These are phyloP conservation scores for Euphrasia arctica DNA, from an alignment of 305 asterid species.

Conservation along the genomic window DNA sequence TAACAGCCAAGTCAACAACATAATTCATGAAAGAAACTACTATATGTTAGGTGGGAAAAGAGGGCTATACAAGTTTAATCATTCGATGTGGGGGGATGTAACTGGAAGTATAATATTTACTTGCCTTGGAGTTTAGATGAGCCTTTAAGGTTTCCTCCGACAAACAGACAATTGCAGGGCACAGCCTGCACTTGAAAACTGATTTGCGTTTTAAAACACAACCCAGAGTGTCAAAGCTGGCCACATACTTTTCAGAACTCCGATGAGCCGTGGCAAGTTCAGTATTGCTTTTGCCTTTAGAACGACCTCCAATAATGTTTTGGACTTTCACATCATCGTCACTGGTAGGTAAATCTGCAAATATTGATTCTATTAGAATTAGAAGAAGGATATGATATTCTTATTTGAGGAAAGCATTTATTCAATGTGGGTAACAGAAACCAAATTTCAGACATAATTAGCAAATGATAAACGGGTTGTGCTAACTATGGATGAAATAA, in stretches of 20 bases:
- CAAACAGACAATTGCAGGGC: conserved; percentile 95
- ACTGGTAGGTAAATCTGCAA: conserved; percentile 67
- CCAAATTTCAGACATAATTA: background rate
- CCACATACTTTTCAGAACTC: conserved; percentile 38
- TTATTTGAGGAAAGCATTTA: background rate
- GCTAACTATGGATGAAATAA: conserved; percentile 2
- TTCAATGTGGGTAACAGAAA: background rate
- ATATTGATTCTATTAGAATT: conserved; percentile 17
- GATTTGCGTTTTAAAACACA: conserved; percentile 73
- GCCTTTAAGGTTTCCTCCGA: conserved; percentile 71
- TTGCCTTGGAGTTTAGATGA: conserved; percentile 86
- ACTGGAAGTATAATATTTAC: conserved; percentile 21
- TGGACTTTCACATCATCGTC: conserved; percentile 58
- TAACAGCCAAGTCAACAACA: background rate
- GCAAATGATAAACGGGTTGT: background rate
- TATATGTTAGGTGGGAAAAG: conserved; percentile 2
- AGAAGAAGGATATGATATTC: conserved; percentile 7
- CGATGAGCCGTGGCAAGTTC: conserved; percentile 28
- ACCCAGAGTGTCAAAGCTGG: conserved; percentile 37
- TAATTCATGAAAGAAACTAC: background rate
- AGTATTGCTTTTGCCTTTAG: conserved; percentile 32
- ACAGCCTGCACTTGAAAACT: conserved; percentile 86
- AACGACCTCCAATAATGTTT: conserved; percentile 31
- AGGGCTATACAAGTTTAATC: conserved; percentile 3
- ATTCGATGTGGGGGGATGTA: background rate